Base-by-base conservation (phyloP, 2,329 filamentous ascomycete species). In the Helicocarpus griseus region DNA sequence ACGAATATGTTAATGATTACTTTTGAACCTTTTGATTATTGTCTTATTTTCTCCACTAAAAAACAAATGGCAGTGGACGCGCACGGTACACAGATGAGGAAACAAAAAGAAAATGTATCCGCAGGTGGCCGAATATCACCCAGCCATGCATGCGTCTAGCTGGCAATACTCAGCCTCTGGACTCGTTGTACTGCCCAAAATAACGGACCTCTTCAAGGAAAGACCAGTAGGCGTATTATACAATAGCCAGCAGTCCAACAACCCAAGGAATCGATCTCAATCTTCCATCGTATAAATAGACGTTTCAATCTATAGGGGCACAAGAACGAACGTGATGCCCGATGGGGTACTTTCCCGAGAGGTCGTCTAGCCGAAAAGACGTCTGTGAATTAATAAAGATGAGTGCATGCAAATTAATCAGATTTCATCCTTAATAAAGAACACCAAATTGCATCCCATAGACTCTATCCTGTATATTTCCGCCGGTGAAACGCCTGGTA, bases 301-400 rank as follows among this genome's bases (percentile, higher is more conserved):
- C 40, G 40, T 44, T 44, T 44, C 40, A 19, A 44, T 44, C 40
- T 44, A 28, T 44, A 8, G 40, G 40, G 14, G 24, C 40, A 29
- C 13, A 29, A 53, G 61, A 49, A 56, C 57, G 63, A 62, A 54
- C 52, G 52, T 51, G 50, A 54, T 54, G 52, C 43, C 26, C 26
- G 48, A 26, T 38, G 40, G 24, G 41, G 8, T 26, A 35, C 5
- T 14, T 17, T 21, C 14, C 13, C 17, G n/a, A n/a, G n/a, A n/a
- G n/a, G n/a, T n/a, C n/a, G n/a, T n/a, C n/a, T n/a, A n/a, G n/a
- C n/a, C n/a, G n/a, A n/a, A n/a, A n/a, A n/a, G n/a, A n/a, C n/a
- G n/a, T n/a, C n/a, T n/a, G n/a, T n/a, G n/a, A n/a, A n/a, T n/a
- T n/a, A n/a, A n/a, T n/a, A n/a, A n/a, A n/a, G n/a, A 39, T 21